Evolutionary conservation across 164 flowering plant genomes (phyloP).

Genomic region (Echeveria elegans): DNA sequence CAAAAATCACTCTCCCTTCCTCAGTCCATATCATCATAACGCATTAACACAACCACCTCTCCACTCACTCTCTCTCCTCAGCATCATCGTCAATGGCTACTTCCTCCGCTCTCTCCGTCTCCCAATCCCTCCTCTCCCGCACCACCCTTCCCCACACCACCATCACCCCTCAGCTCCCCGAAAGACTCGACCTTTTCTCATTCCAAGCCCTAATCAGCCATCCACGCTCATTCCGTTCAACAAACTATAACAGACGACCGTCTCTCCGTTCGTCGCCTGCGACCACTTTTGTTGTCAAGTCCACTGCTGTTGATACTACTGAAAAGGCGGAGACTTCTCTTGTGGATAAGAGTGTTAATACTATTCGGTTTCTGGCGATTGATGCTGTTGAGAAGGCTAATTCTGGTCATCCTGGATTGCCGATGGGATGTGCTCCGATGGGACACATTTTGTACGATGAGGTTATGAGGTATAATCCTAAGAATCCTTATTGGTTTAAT

Average conservation of each 20-base stretch:
- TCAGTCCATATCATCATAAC: not conserved
- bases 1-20: too few species aligned
- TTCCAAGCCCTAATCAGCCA: slow-evolving; percentile 25
- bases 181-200: slow-evolving; percentile 10
- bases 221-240: slow-evolving; percentile 1
- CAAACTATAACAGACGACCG: not conserved
- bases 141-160: slow-evolving; percentile 15
- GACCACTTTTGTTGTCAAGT: slow-evolving; percentile 15
- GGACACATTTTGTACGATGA: too few species aligned
- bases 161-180: slow-evolving; percentile 9
- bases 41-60: not conserved
- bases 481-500: too few species aligned
- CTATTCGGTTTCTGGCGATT: slow-evolving; percentile 38
- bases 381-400: too few species aligned
- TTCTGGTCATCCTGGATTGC: too few species aligned
- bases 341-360: slow-evolving; percentile 73
- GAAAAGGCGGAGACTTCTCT: slow-evolving; percentile 39
- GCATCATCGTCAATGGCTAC: slow-evolving; percentile 16
- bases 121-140: slow-evolving; percentile 16
- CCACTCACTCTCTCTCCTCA: not conserved
- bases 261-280: not conserved
- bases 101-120: slow-evolving; percentile 9
- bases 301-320: slow-evolving; percentile 56
- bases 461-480: too few species aligned
- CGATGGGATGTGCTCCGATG: too few species aligned